phyloP scores from a whole-genome alignment of 2,329 filamentous ascomycete species.

The Phialocephala subalpina region DNA sequence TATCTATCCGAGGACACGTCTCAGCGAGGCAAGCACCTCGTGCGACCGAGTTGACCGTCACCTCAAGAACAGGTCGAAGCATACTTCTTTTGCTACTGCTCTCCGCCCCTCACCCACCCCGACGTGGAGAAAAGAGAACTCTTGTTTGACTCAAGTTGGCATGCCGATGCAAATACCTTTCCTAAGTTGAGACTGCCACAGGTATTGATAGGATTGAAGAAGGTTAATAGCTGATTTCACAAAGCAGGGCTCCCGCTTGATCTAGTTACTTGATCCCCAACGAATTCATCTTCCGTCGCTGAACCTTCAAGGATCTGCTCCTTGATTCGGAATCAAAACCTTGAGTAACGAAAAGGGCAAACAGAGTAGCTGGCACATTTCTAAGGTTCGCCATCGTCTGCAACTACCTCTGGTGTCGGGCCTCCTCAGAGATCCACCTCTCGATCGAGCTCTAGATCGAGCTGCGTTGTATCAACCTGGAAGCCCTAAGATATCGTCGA shows the following conservation, averaged over 20 bases:
- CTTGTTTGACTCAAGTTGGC: not conserved
- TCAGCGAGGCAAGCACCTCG: no score
- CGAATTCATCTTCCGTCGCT: no score
- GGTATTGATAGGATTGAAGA: not conserved
- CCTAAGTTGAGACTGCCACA: not conserved
- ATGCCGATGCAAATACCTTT: not conserved
- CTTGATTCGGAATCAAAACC: not conserved
- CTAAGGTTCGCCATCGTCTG: not conserved
- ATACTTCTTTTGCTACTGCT: not conserved
- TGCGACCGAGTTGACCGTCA: no score
- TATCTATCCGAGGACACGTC: no score
- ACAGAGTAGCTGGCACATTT: not conserved
- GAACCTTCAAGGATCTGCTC: not conserved
- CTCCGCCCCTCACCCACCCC: not conserved
- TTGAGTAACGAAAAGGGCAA: not conserved
- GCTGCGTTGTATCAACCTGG: no score
- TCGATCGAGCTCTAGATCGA: no score
- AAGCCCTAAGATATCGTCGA: no score
- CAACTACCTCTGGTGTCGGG: not conserved
- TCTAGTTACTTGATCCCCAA: not conserved
- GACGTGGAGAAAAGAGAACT: not conserved
- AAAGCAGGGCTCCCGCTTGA: not conserved
- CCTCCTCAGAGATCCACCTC: no score
- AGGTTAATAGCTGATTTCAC: not conserved
- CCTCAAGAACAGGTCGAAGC: not conserved